Conservation (phyloP, 1,284 basidiomycete genomes). For the Apiotrichum domesticum region DNA sequence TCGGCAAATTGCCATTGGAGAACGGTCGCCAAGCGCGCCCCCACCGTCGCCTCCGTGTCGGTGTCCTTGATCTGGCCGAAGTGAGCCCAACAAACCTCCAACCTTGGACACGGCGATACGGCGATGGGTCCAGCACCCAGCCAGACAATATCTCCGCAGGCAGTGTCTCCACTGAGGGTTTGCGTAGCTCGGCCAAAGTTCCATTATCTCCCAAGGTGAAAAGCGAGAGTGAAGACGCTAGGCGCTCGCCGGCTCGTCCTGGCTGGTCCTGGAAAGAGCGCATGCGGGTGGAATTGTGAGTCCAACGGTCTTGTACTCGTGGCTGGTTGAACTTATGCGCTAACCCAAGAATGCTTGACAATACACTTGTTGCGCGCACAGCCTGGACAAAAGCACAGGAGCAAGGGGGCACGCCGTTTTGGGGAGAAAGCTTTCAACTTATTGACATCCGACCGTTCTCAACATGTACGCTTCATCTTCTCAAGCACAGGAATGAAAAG, state of each 20-base stretch:
- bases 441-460: constrained; percentile 18
- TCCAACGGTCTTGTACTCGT: background rate
- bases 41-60: constrained; percentile 22
- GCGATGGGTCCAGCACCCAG: constrained; percentile 2
- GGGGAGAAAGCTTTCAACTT: constrained; percentile 27
- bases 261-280: constrained; percentile 24
- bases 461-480: constrained; percentile 20
- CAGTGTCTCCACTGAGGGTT: background rate
- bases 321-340: too few species aligned
- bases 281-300: constrained; percentile 25
- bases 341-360: constrained; percentile 16
- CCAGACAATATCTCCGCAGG: background rate
- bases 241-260: background rate
- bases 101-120: constrained; percentile 2
- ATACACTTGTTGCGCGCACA: constrained; percentile 20
- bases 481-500: constrained; percentile 9
- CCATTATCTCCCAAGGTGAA: background rate
- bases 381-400: constrained; percentile 23
- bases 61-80: constrained; percentile 26
- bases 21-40: constrained; percentile 2
- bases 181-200: background rate
- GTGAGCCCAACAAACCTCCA: background rate
- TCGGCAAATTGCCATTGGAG: constrained; percentile 7
- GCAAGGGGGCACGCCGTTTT: constrained; percentile 20
- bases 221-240: background rate